Conservation (phyloP, 805 yeast species). For the Candida quercuum region DNA sequence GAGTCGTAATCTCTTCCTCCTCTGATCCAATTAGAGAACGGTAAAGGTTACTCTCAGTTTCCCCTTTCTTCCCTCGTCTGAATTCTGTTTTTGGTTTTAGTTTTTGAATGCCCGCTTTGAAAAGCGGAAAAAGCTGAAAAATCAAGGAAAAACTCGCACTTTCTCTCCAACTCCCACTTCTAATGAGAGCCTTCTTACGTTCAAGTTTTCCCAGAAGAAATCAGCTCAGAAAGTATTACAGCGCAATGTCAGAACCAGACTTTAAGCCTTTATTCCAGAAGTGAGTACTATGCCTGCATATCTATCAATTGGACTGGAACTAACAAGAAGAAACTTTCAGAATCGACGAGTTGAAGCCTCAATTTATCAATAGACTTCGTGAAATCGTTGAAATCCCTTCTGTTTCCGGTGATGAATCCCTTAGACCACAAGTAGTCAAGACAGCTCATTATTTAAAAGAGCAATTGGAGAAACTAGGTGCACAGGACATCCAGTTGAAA, state of each 20-base stretch:
- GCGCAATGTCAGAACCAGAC: conserved; percentile 8
- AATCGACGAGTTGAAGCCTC: conserved; percentile 70
- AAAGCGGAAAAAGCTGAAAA: no score
- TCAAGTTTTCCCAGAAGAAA: no score
- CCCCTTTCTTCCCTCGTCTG: no score
- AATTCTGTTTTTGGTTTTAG: no score
- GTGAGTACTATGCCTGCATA: conserved; percentile 4
- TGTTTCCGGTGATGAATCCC: conserved; percentile 83
- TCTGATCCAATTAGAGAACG: no score
- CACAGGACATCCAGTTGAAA: conserved; percentile 73
- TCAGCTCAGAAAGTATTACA: neutral
- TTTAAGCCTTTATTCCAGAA: conserved; percentile 11
- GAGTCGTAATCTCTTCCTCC: no score
- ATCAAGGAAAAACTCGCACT: no score
- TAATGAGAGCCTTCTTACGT: no score
- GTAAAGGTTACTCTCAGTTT: no score
- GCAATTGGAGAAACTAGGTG: conserved; percentile 71
- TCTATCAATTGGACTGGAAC: neutral
- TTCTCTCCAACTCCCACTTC: no score
- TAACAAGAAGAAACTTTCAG: conserved; percentile 33
- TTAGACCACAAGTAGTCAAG: conserved; percentile 83
- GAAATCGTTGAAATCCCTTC: conserved; percentile 94
- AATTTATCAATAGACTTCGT: conserved; percentile 64
- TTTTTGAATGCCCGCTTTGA: no score
- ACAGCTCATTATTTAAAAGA: conserved; percentile 79